A percentile compares a stretch with the other conserved stretches of the same genome.
These are phyloP conservation scores for Pyrenochaeta sp. DNA, from an alignment of 2,329 filamentous ascomycete genomes.

Conservation along the genomic window DNA sequence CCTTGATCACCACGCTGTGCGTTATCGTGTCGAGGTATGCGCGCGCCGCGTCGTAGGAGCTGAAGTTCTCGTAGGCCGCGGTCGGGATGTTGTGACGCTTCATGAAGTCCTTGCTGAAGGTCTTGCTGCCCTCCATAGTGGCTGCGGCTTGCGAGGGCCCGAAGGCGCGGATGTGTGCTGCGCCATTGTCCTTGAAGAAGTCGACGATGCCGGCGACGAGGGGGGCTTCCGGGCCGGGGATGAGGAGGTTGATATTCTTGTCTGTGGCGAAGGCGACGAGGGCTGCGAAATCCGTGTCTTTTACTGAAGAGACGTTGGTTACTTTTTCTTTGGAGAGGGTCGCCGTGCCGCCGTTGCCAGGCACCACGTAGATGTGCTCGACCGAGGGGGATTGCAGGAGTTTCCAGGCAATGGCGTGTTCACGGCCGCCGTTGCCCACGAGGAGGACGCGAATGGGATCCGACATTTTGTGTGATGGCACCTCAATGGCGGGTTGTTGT, in stretches of 20 bases:
- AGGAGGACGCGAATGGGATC: slow-evolving; percentile 67
- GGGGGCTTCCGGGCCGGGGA: slow-evolving; percentile 92
- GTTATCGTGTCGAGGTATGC: slow-evolving; percentile 66
- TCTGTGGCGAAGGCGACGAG: slow-evolving; percentile 78
- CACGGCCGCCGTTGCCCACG: slow-evolving; percentile 91
- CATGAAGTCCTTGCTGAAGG: slow-evolving; percentile 99
- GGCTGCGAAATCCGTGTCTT: slow-evolving; percentile 76
- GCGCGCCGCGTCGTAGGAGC: slow-evolving; percentile 73
- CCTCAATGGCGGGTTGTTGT: slow-evolving; percentile 2
- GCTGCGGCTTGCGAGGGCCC: slow-evolving; percentile 86
- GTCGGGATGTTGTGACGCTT: slow-evolving; percentile 88
- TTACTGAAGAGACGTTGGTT: slow-evolving; percentile 73
- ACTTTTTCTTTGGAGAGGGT: slow-evolving; percentile 59
- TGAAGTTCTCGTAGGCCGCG: slow-evolving; percentile 89
- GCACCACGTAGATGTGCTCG: slow-evolving; percentile 72
- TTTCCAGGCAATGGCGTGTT: slow-evolving; percentile 96
- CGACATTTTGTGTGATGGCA: slow-evolving; percentile 26
- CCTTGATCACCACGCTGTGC: slow-evolving; percentile 78
- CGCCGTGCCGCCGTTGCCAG: slow-evolving; percentile 82
- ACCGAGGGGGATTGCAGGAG: slow-evolving; percentile 82
- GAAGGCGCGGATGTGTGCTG: slow-evolving; percentile 73
- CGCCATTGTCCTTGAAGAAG: slow-evolving; percentile 71
- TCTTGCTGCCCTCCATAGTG: slow-evolving; percentile 93
- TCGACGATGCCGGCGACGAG: slow-evolving; percentile 89
- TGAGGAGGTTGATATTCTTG: slow-evolving; percentile 78